phyloP scores from a whole-genome alignment of 2,329 filamentous ascomycete genomes.

The Claviceps paspali region DNA sequence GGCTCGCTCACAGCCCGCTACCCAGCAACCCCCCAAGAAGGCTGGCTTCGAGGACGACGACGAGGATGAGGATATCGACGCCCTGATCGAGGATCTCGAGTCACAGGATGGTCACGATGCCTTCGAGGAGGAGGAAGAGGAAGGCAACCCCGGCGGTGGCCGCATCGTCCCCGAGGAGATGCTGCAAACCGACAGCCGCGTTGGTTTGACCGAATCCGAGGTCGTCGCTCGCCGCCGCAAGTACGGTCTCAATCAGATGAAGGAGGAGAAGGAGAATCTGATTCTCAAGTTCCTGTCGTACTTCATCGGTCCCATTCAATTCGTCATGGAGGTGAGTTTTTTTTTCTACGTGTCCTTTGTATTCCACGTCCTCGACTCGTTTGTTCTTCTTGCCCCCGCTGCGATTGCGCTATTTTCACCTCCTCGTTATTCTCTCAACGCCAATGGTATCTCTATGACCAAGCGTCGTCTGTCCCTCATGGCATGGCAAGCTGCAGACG shows the following conservation, averaged over 20 bases:
- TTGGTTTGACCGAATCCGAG: constrained; percentile 59
- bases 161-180: constrained; percentile 57
- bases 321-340: constrained; percentile 70
- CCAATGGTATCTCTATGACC: too few species aligned
- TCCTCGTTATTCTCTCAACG: too few species aligned
- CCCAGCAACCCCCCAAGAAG: constrained; percentile 22
- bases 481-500: background rate
- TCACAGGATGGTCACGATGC: constrained; percentile 58
- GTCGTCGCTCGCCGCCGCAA: constrained; percentile 49
- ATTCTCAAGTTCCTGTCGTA: constrained; percentile 70
- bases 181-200: constrained; percentile 58
- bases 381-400: too few species aligned
- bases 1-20: constrained; percentile 19
- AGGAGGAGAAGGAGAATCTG: constrained; percentile 76
- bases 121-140: constrained; percentile 45
- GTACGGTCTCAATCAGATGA: constrained; percentile 78
- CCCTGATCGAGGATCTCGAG: constrained; percentile 76
- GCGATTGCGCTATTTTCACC: too few species aligned
- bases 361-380: too few species aligned
- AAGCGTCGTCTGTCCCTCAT: too few species aligned
- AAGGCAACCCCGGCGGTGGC: constrained; percentile 33
- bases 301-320: constrained; percentile 82
- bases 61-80: constrained; percentile 66
- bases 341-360: too few species aligned
- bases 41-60: constrained; percentile 49